A percentile compares a stretch with the other conserved stretches of the same genome.
These are phyloP conservation scores for Trichomonas gallinae DNA, from an alignment of 208 protist species.

Conservation along the genomic window DNA sequence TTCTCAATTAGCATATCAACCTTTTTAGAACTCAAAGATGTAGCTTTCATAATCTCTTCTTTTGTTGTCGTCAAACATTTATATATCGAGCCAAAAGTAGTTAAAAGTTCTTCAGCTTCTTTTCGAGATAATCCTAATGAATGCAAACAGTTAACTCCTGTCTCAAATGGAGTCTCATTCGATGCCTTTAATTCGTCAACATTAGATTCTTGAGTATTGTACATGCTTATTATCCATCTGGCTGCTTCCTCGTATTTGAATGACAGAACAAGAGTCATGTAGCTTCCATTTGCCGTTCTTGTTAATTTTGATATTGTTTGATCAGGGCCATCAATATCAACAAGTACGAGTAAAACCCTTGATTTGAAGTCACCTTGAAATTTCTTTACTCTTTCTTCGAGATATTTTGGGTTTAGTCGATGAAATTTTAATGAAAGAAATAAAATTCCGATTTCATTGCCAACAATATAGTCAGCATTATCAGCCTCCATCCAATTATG, in stretches of 20 bases:
- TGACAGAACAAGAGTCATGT: neutral
- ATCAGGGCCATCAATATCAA: neutral
- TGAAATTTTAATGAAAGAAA: constrained; percentile 20
- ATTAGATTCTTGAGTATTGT: neutral
- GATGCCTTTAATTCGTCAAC: neutral
- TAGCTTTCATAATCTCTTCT: neutral
- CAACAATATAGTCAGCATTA: neutral
- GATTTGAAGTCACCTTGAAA: neutral
- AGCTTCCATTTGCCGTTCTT: neutral
- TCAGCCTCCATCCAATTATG: neutral
- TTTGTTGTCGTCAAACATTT: neutral
- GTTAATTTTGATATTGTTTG: neutral
- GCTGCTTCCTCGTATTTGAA: neutral
- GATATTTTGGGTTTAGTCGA: neutral
- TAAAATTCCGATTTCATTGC: neutral
- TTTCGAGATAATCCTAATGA: neutral
- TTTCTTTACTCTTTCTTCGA: neutral
- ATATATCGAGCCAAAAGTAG: neutral
- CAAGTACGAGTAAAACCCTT: neutral
- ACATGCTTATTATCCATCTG: neutral
- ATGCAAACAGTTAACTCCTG: neutral
- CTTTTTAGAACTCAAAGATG: neutral
- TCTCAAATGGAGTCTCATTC: neutral
- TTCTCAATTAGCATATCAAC: neutral
- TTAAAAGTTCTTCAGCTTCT: neutral